Evolutionary conservation across 148 eudicot genomes (phyloP).

Genomic region (Rhododendron ovatum): DNA sequence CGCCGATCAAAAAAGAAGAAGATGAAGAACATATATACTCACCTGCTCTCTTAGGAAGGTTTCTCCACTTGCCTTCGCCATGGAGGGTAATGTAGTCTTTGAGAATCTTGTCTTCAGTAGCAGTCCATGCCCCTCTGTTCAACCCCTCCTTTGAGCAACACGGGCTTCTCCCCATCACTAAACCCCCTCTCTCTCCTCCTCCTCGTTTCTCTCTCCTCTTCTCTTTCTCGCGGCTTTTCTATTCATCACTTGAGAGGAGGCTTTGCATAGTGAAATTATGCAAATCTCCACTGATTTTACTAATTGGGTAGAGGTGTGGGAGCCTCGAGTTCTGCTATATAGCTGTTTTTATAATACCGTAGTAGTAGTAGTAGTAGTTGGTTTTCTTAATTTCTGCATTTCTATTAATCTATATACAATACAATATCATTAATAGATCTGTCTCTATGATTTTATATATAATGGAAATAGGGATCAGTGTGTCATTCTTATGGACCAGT

Average conservation of each 20-base stretch:
- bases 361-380: neutral
- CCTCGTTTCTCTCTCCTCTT: neutral
- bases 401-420: too few species aligned
- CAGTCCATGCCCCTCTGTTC: conserved; percentile 18
- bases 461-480: neutral
- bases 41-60: conserved; percentile 15
- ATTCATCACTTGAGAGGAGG: neutral
- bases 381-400: neutral
- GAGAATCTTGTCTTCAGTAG: conserved; percentile 3
- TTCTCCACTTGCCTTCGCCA: conserved; percentile 18
- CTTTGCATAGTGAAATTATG: neutral
- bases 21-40: too few species aligned
- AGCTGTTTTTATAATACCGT: neutral
- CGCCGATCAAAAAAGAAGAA: neutral
- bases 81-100: conserved; percentile 3
- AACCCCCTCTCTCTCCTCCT: neutral
- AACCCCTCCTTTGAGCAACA: conserved; percentile 14
- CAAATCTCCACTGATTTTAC: neutral
- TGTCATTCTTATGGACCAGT: neutral
- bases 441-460: too few species aligned
- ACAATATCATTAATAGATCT: neutral
- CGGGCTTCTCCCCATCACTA: conserved; percentile 12
- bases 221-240: neutral
- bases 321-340: neutral
- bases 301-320: neutral